Evolutionary conservation across 306 rosid species (phyloP), one percentile per base, ranked within the genome.

Genomic region (Acmispon strigosus): DNA sequence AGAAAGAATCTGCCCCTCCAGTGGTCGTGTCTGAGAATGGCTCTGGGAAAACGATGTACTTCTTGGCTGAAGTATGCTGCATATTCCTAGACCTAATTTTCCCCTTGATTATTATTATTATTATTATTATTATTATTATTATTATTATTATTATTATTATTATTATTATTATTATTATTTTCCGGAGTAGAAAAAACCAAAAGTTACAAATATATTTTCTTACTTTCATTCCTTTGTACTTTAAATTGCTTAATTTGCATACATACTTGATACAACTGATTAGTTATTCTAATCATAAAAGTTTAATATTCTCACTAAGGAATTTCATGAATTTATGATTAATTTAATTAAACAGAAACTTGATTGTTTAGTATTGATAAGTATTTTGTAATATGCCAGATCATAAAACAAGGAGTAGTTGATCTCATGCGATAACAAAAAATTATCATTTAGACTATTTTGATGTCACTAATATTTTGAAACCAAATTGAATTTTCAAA

Each of bases 1-100:
- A 90, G 83, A 94, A 91, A 84, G 97, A 91, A 74, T 94, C 99
- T 39, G 99, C 96, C 66, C 99, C 97, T 78, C 99, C 99, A 34
- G 61, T 86, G 65, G 75, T 78, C 75, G 72, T 84, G 13, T 62
- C 84, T 11, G 91, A 86, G 61, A 91, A 82, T 57, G 80, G 83
- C 83, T 65, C 91, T 3, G 85, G 47, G 84, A 90, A 94, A 81
- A 87, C 92, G 14, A 82, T 83, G 79, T 94, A 86, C 85, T 87
- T 91, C 90, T 82, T 94, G 89, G 97, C 97, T 32, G 99, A 94
- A 81, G 99, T 94, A 87, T 78, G 97, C 65, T 54, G 12, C 62
- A 49, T 51, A 44, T 70, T 65, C 67, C 51, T 59, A 49, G 62
- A 45, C 69, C 47, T 70, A 37, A 52, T 29, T 45, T 76, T 75